These are phyloP conservation scores for Leishmania tarentolae DNA, from an alignment of 208 protist genomes.

Conservation along the genomic window DNA sequence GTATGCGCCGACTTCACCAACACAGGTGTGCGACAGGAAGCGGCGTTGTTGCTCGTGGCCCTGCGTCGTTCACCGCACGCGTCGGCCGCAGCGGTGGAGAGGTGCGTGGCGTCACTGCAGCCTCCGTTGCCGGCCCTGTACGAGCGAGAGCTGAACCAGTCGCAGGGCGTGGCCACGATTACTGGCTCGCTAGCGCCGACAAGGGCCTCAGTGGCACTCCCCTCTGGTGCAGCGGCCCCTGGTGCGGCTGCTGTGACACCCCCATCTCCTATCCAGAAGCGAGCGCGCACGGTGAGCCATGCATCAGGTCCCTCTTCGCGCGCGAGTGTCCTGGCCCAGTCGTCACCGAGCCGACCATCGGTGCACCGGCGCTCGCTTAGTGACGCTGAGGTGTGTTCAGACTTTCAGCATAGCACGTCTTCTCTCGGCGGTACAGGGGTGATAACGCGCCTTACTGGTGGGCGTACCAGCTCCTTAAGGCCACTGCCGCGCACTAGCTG, in stretches of 20 bases:
- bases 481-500: constrained; percentile 23
- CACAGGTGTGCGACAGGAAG: constrained; percentile 44
- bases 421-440: constrained; percentile 5
- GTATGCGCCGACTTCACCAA: constrained; percentile 58
- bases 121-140: constrained; percentile 32
- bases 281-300: constrained; percentile 30
- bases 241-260: constrained; percentile 1
- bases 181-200: constrained; percentile 12
- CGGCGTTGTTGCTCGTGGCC: constrained; percentile 48
- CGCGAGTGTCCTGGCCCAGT: background rate
- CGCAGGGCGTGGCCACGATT: background rate
- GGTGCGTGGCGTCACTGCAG: constrained; percentile 30
- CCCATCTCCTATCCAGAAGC: constrained; percentile 16
- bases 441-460: constrained; percentile 1
- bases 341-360: constrained; percentile 13
- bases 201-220: background rate
- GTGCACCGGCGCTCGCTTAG: constrained; percentile 22
- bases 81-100: constrained; percentile 17
- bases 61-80: constrained; percentile 24
- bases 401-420: background rate
- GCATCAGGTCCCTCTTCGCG: constrained; percentile 15
- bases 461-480: constrained; percentile 13
- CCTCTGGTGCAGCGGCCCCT: background rate
- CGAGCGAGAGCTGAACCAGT: constrained; percentile 34
- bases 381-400: constrained; percentile 10